Base-by-base conservation (phyloP, 495 filamentous ascomycete genomes). In the Jackrogersella multiformis region DNA sequence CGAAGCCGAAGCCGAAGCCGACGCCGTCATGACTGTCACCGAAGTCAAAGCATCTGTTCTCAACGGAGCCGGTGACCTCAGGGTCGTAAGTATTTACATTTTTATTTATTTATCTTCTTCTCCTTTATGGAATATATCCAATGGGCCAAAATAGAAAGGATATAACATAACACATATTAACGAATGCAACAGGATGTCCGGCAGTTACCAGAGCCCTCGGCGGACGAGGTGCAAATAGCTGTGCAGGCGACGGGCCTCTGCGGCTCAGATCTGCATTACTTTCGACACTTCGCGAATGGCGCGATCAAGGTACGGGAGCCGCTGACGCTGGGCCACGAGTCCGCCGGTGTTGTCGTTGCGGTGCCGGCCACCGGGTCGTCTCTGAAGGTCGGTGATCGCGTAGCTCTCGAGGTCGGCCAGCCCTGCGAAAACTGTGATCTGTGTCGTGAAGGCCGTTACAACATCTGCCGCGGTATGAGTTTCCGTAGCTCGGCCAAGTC, bases 371-470 rank as follows among this genome's bases (percentile, higher is more conserved):
- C 81, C 2, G 85, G 45, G 18, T 75, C 77, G 0, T 42, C 65
- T 8, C 67, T 89, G 12, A 69, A 76, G 26, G 45, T 77, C 66
- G 92, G 91, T 34, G 92, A 95, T 73, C 85, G 85, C 23, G 90
- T 95, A n/a, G 91, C 90, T 0, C 80, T 95, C 15, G 92, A 95
- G 79, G 90, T 92, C 70, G 91, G 91, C n/a, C 77, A 92, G 7
- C 90, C 91, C n/a, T 96, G 92, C 72, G 83, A 83, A 23, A 68
- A 80, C 42, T 96, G 92, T 74, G 79, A 82, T 6, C 77, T 89
- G 20, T 96, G 92, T 74, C 67, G 68, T 16, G 80, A 81, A 42
- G 90, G 89, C 23, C 82, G 92, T 52, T 95, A 96, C 76, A 97
- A 96, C 76, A 91, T 97, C 79, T 97, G 92, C 82, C 81, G 82